Percentiles rank a stretch among this genome's conserved stretches.
These are phyloP conservation scores for Vitellaria paradoxa DNA, from an alignment of 179 eudicot genomes.

Conservation along the genomic window DNA sequence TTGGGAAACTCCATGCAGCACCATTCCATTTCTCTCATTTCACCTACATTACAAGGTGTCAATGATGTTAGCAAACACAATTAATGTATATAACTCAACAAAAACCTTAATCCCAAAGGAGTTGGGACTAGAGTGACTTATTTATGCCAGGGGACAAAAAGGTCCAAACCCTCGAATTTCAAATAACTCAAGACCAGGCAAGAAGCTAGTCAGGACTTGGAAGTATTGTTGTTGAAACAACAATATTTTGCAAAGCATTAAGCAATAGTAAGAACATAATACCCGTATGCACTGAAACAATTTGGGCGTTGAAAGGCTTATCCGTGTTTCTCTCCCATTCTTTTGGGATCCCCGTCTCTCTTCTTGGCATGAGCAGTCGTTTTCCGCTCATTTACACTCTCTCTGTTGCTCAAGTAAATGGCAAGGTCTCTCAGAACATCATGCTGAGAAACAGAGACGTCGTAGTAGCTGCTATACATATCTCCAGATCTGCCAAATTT, in stretches of 20 bases:
- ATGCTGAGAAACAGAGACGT: constrained; percentile 76
- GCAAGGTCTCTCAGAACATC: constrained; percentile 94
- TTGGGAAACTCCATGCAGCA: constrained; percentile 66
- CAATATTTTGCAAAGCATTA: neutral
- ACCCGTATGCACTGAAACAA: constrained; percentile 82
- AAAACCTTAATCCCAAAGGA: too few species aligned
- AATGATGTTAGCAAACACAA: neutral
- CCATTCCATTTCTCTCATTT: constrained; percentile 78
- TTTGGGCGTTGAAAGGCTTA: constrained; percentile 62
- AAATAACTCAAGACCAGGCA: neutral
- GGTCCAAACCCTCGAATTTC: neutral
- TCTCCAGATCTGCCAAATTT: constrained; percentile 66
- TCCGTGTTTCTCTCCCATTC: constrained; percentile 79
- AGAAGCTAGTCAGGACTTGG: neutral
- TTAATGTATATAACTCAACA: too few species aligned
- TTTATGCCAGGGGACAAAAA: too few species aligned
- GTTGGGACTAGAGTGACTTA: too few species aligned
- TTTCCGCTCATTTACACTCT: constrained; percentile 47
- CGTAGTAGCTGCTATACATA: constrained; percentile 62
- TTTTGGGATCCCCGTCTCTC: constrained; percentile 65
- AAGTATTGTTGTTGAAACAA: neutral
- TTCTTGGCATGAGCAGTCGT: constrained; percentile 72
- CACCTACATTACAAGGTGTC: constrained; percentile 34
- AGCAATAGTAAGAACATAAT: constrained; percentile 11
- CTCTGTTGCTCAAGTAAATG: constrained; percentile 56